Conservation (phyloP, 2,329 filamentous ascomycete species). For the Periconia digitata region DNA sequence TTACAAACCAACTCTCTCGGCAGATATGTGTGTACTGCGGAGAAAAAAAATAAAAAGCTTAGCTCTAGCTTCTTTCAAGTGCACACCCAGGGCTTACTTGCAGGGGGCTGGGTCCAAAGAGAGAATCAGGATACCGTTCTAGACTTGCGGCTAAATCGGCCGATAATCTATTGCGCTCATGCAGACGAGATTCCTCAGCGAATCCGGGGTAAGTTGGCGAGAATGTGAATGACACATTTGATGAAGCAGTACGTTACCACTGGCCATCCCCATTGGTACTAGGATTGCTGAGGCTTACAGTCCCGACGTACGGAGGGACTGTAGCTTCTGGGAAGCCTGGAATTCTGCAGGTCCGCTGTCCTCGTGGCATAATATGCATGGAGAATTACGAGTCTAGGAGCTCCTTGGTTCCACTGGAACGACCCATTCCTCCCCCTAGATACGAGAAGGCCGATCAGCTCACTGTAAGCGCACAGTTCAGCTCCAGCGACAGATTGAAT, state of each 20-base stretch:
- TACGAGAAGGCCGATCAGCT: no score
- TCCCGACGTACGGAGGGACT: no score
- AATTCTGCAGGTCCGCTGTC: neutral
- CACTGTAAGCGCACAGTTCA: no score
- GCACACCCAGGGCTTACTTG: constrained; percentile 12
- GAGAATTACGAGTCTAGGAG: neutral
- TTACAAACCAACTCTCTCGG: no score
- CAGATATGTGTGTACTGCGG: constrained; percentile 34
- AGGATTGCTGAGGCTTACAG: no score
- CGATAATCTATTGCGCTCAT: constrained; percentile 19
- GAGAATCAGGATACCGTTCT: constrained; percentile 19
- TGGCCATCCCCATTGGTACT: neutral
- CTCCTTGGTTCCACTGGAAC: no score
- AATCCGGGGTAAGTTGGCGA: constrained; percentile 5
- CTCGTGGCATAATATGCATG: neutral
- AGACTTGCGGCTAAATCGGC: constrained; percentile 29
- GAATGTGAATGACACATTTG: constrained; percentile 6
- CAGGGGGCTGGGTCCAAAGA: constrained; percentile 17
- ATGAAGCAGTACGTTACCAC: constrained; percentile 8
- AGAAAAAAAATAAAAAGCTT: constrained; percentile 34
- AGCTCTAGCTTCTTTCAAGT: constrained; percentile 17
- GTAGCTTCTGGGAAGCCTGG: neutral
- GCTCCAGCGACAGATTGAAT: no score
- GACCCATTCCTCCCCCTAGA: no score
- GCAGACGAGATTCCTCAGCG: constrained; percentile 11